Percentiles rank a stretch among this genome's conserved stretches.
These are phyloP conservation scores for Warburgia ugandensis DNA, from an alignment of 164 flowering plant genomes.

Conservation along the genomic window DNA sequence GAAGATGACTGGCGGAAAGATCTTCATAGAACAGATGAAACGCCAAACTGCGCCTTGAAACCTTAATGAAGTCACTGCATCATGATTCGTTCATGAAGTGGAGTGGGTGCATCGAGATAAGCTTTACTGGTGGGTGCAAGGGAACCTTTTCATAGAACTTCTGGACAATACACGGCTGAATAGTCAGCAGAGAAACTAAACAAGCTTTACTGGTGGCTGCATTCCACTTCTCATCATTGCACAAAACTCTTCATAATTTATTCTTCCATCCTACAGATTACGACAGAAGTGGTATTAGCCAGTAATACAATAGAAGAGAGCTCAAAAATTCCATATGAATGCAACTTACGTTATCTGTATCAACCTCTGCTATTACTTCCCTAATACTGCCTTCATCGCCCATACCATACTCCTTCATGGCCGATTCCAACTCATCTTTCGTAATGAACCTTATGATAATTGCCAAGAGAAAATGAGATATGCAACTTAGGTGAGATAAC, in stretches of 20 bases:
- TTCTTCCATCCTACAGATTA: slow-evolving; percentile 87
- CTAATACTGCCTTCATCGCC: slow-evolving; percentile 62
- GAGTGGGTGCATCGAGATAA: too few relatives aligned
- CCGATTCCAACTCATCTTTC: slow-evolving; percentile 67
- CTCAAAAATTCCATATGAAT: neutral
- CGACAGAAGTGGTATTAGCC: too few relatives aligned
- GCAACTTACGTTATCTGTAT: slow-evolving; percentile 67
- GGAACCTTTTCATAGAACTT: too few relatives aligned
- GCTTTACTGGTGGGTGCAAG: too few relatives aligned
- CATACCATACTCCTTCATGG: slow-evolving; percentile 75
- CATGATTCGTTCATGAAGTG: too few relatives aligned
- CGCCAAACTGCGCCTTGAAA: too few relatives aligned
- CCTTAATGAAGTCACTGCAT: too few relatives aligned
- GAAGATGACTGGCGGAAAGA: too few relatives aligned
- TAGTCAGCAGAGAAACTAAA: too few relatives aligned
- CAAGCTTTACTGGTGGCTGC: slow-evolving; percentile 41
- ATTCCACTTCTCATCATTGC: slow-evolving; percentile 82
- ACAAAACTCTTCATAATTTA: slow-evolving; percentile 71
- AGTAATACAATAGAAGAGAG: slow-evolving; percentile 6
- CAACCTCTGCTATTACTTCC: slow-evolving; percentile 83
- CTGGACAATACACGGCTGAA: too few relatives aligned
- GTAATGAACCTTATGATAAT: slow-evolving; percentile 54
- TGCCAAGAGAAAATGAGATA: neutral
- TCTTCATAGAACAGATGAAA: too few relatives aligned
- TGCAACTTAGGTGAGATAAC: neutral